Percentiles rank a stretch among this genome's conserved stretches.
phyloP scores from a whole-genome alignment of 176 grass and related monocot species.

The Tuctoria greenei region DNA sequence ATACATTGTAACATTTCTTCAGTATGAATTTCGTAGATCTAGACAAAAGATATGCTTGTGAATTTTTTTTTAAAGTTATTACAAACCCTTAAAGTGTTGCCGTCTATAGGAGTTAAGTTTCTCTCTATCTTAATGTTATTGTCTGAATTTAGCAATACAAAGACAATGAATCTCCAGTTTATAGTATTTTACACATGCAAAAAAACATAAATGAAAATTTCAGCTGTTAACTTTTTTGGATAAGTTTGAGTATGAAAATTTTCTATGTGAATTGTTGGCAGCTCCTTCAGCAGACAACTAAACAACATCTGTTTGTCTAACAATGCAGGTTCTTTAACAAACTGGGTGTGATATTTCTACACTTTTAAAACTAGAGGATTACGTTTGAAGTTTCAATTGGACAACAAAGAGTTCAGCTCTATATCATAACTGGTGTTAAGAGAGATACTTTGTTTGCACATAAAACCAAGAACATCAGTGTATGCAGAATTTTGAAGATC shows the following conservation, averaged over 20 bases:
- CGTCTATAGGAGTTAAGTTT: not conserved
- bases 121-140: not conserved
- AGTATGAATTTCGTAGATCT: not conserved
- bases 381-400: constrained; percentile 85
- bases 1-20: not conserved
- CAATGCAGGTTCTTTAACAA: constrained; percentile 78
- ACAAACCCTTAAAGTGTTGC: not conserved
- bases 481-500: constrained; percentile 42
- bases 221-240: not conserved
- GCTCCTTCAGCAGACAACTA: not conserved
- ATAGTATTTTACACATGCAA: not conserved
- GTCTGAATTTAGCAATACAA: not conserved
- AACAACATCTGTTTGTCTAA: constrained; percentile 2
- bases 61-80: not conserved
- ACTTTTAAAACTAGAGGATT: constrained; percentile 66
- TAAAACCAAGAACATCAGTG: constrained; percentile 98
- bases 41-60: not conserved
- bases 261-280: not conserved
- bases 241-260: not conserved
- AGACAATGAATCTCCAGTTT: constrained; percentile 6
- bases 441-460: constrained; percentile 74
- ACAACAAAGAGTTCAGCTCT: constrained; percentile 84
- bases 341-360: constrained; percentile 90
- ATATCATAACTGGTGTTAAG: constrained; percentile 78
- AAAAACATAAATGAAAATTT: not conserved